Evolutionary conservation across 257 asterid genomes (phyloP), one percentile per base, ranked within the genome.

Genomic region (Ilex aquifolium): DNA sequence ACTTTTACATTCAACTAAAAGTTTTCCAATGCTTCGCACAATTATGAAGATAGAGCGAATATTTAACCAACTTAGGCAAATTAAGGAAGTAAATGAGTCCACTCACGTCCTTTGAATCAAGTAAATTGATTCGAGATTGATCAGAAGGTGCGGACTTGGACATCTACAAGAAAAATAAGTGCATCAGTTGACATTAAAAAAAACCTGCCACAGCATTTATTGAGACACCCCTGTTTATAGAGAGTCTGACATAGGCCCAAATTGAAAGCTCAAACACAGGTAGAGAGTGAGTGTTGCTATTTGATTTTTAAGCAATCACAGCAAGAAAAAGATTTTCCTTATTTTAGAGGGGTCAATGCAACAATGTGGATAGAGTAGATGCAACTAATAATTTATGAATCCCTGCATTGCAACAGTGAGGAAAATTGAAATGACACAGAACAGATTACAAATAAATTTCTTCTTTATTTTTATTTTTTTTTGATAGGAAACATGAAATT

Each of bases 61-160:
- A 36, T 36, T 36, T 6, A 46, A 14, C 32, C 50, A 48, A 36
- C 15, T 60, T 13, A 46, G 31, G 32, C 29, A 57, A 30, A 58
- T 42, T 52, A 17, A 58, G 42, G 36, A 29, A 29, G 56, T 27
- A 46, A 31, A 60, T n/a, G 54, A 59, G 74, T 60, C 59, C 44
- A 82, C 94, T 85, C 74, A 90, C 99, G 71, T 93, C 99, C 70
- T 85, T 93, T 29, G 89, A 61, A 73, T 93, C 97, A 44, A 93
- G 96, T 76, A 93, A 81, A 79, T 93, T 90, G 72, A 90, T 90
- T 51, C 99, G 79, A 64, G 95, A 93, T 69, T 85, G 99, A 66
- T 93, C 96, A 68, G 99, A 90, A 73, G 95, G 92, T 44, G 96
- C 96, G 11, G 97, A 92, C 82, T 92, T 92, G 29, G 99, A 93